phyloP scores from a whole-genome alignment of 2,329 filamentous ascomycete species.

The Aspergillus sp. region DNA sequence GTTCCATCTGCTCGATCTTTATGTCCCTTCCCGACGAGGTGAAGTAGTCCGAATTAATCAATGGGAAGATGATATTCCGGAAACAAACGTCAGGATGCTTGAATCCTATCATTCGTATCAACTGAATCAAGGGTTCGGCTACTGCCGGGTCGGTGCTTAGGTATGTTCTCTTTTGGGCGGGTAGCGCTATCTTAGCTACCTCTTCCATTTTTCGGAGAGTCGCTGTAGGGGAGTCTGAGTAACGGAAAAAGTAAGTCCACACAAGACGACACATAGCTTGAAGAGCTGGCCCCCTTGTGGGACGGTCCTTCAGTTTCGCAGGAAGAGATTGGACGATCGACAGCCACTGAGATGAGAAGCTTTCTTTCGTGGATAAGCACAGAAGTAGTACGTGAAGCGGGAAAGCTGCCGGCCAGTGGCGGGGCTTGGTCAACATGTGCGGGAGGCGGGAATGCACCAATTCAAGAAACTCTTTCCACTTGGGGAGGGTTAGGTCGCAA shows the following conservation, averaged over 20 bases:
- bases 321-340: conserved; percentile 78
- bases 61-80: conserved; percentile 86
- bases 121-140: conserved; percentile 86
- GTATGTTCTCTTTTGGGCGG: conserved; percentile 77
- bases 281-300: conserved; percentile 76
- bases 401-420: conserved; percentile 89
- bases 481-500: conserved; percentile 76
- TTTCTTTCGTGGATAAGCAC: conserved; percentile 84
- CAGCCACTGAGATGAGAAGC: conserved; percentile 84
- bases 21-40: conserved; percentile 70
- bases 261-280: conserved; percentile 88
- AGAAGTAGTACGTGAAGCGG: conserved; percentile 85
- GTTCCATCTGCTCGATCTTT: conserved; percentile 89
- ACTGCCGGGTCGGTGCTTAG: conserved; percentile 82
- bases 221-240: conserved; percentile 69
- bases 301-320: conserved; percentile 80
- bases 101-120: conserved; percentile 92
- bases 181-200: conserved; percentile 81
- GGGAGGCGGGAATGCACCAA: conserved; percentile 76
- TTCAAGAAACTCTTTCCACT: conserved; percentile 85
- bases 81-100: conserved; percentile 95
- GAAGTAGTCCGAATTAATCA: conserved; percentile 93
- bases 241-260: conserved; percentile 93
- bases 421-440: conserved; percentile 86
- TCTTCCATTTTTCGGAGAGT: conserved; percentile 85